Evolutionary conservation across 208 protist genomes (phyloP).

Genomic region (Tritrichomonas foetus): DNA sequence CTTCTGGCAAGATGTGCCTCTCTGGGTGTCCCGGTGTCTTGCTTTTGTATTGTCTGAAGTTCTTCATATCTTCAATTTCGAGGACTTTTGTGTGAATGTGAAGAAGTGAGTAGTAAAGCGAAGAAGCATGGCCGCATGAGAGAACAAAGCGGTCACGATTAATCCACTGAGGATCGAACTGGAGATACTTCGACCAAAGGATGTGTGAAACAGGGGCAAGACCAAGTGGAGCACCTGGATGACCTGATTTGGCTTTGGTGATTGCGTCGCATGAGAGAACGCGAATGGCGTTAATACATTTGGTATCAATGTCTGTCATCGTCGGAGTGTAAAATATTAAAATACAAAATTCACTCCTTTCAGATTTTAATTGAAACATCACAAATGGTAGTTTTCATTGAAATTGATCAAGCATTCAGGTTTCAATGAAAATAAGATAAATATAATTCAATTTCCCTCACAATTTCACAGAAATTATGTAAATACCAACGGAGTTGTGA

Average conservation of each 20-base stretch:
- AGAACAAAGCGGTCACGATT: conserved; percentile 98
- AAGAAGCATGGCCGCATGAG: conserved; percentile 95
- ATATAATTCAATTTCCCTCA: too few relatives aligned
- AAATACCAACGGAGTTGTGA: too few relatives aligned
- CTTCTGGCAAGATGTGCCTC: conserved; percentile 68
- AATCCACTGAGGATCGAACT: conserved; percentile 84
- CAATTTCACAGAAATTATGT: too few relatives aligned
- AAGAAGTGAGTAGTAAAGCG: conserved; percentile 91
- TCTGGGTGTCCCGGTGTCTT: conserved; percentile 98
- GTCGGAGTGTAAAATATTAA: too few relatives aligned
- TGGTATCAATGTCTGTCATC: too few relatives aligned
- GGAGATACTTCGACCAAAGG: conserved; percentile 72
- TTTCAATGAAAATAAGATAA: too few relatives aligned
- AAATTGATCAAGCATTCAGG: too few relatives aligned
- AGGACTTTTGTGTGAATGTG: conserved; percentile 79
- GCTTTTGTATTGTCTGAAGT: conserved; percentile 81
- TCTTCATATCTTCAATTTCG: conserved; percentile 89
- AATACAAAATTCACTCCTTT: too few relatives aligned
- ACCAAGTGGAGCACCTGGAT: too few relatives aligned
- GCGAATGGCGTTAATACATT: conserved; percentile 53
- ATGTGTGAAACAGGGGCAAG: conserved; percentile 81
- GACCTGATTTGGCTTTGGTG: conserved; percentile 79
- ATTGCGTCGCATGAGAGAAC: conserved; percentile 74
- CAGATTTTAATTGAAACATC: too few relatives aligned
- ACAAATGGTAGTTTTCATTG: too few relatives aligned